Evolutionary conservation across 805 yeast genomes (phyloP), one percentile per base, ranked within the genome.

Genomic region (Starmerella potacharoeniae): DNA sequence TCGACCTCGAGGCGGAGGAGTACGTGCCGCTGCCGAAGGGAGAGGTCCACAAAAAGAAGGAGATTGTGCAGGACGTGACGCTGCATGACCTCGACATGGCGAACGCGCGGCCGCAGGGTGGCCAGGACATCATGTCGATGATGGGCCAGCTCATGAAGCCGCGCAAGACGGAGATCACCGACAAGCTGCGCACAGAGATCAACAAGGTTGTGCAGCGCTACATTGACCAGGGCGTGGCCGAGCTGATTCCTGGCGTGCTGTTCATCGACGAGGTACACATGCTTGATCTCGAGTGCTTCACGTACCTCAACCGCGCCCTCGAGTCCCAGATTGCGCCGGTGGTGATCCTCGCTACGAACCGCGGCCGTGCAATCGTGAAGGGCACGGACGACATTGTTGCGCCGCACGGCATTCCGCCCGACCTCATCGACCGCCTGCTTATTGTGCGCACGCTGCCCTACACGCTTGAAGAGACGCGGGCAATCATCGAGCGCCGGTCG

Each of bases 21-120:
- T 93, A 93, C 70, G 97, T 93, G 28, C 96, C 98, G 44, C 77
- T 95, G 64, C 99, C 99, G 58, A 95, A 93, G 73, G 98, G 98
- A 53, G 99, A 93, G 71, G 95, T 93, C 46, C 98, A 93, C 75
- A 90, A 91, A 69, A 89, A 93, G 77, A 93, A 93, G 70, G 97
- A 93, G 71, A 89, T 91, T 64, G 95, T 93, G 22, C 99, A 93
- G 73, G 97, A 93, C 63, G 96, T 93, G 46, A 87, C 97, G 3
- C 77, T 93, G 64, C 97, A 93, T 69, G 99, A 93, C 69, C 77
- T 93, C 68, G 99, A 93, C 70, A 85, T 88, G 55, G 97, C 97
- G 49, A 93, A 93, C 68, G 90, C 97, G 2, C 80, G 93, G 65
- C 98, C 97, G 28, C 84, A 81, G 67, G 98, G 97, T 59, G 98